Conservation (phyloP, 805 yeast species). For the Pichia ethanolica region DNA sequence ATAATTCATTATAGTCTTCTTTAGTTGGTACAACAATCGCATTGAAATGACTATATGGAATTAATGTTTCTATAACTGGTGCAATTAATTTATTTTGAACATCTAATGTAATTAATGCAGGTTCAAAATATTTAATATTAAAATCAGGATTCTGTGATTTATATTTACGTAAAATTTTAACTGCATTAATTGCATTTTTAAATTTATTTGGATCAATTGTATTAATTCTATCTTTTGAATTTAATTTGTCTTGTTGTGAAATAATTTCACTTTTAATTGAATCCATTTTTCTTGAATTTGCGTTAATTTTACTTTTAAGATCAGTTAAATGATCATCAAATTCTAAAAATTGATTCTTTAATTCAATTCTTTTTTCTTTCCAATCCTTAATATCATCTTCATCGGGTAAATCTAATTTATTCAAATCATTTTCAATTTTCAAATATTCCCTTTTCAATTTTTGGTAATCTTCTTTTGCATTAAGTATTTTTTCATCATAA, state of each 20-base stretch:
- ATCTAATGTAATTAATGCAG: constrained; percentile 62
- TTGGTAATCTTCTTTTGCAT: constrained; percentile 29
- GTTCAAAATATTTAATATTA: constrained; percentile 46
- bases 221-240: constrained; percentile 45
- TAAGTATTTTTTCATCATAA: constrained; percentile 30
- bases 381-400: constrained; percentile 19
- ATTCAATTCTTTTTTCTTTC: constrained; percentile 19
- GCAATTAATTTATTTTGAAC: constrained; percentile 45
- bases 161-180: constrained; percentile 34
- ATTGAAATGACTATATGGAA: constrained; percentile 44
- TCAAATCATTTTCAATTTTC: constrained; percentile 9
- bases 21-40: constrained; percentile 58
- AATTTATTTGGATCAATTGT: constrained; percentile 32
- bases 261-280: constrained; percentile 15
- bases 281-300: constrained; percentile 11
- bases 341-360: constrained; percentile 18
- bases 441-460: constrained; percentile 19
- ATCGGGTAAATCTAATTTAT: constrained; percentile 9
- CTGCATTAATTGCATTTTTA: constrained; percentile 28
- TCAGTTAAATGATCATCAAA: constrained; percentile 14
- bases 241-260: constrained; percentile 18
- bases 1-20: constrained; percentile 40
- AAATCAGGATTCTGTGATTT: constrained; percentile 18
- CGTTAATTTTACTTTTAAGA: constrained; percentile 11
- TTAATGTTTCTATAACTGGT: constrained; percentile 47